Base-by-base conservation (phyloP, 768 basidiomycete genomes). In the Collybia nuda region DNA sequence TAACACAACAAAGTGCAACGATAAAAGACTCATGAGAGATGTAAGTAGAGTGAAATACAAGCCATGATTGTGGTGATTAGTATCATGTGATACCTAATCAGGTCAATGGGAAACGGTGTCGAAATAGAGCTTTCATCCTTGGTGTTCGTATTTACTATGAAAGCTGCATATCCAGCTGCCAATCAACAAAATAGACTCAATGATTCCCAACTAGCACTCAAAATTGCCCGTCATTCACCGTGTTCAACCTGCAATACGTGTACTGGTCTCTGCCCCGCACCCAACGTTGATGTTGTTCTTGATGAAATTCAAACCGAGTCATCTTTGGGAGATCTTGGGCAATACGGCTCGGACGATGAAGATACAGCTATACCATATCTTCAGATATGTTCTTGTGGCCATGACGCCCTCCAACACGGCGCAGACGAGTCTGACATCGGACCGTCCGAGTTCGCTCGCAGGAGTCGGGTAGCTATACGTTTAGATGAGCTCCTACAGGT, bases 401-500 rank as follows among this genome's bases (percentile, higher is more conserved):
- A 93, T 65, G 72, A 71, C 42, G 78, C 81, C 23, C 66, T 63
- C 35, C 76, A 81, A 21, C 89, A 91, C 58, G 83, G 86, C n/a
- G 86, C 88, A 24, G 76, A 86, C 59, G 75, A 80, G 55, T 60
- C 68, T 9, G 67, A 68, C 43, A 65, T 88, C 26, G 84, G 81
- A 51, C 74, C 71, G 44, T 76, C 78, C 41, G 87, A 92, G 67
- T 85, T 86, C 65, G 66, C 71, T n/a, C 79, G 93, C 36, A 78
- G 89, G 64, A 81, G 77, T 38, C 84, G 83, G 50, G 81, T 90
- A 9, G 92, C 90, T 2, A 80, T 86, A 45, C 80, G 88, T 50
- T 77, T 94, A 46, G 93, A 95, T 61, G 90, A 93, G 65, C 64
- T 89, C 48, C 69, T 94, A 41, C 80, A 92, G 79, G 93, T 90